Base-by-base conservation (phyloP, 1,284 basidiomycete genomes). In the Porodaedalea pini region DNA sequence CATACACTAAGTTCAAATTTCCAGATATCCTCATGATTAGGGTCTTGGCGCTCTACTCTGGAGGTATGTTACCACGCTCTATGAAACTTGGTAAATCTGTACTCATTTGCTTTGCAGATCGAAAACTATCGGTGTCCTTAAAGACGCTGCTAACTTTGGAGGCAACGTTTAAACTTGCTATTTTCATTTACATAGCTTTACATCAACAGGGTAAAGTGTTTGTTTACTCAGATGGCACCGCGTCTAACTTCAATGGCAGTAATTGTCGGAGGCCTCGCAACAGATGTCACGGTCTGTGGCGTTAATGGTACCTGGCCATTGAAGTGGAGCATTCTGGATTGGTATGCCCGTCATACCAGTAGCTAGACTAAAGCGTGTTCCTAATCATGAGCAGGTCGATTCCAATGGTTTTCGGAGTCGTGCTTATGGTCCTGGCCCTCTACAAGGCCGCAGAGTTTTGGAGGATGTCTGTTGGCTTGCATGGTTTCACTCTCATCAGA, bases 1-100 rank as follows among this genome's bases (percentile, higher is more conserved):
- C 32, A 34, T 37, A 48, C n/a, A 34, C 17, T 23, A 23, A 17
- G n/a, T n/a, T n/a, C 21, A 4, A 6, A 31, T 23, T 10, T 31
- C 6, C 21, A 56, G 54, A 56, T 49, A 49, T 56, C 32, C 31
- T 56, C 7, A 49, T 34, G 27, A 29, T 56, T 34, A 25, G 54
- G 17, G 54, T 56, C 21, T 31, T 56, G n/a, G 54, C 54, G 10
- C 44, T 56, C 6, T 56, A 56, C 19, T 25, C n/a, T 36, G 11
- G 49, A 56, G 45, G 54, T 56, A 13, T 21, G 27, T 15, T 23
- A 7, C 51, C 29, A 29, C 5, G 32, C n/a, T 6, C 31, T 2
- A 17, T 8, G 25, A 29, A 43, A 25, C 15, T 27, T 21, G 8
- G n/a, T n/a, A n/a, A n/a, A n/a, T n/a, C 25, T 13, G 17, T 23